Base-by-base conservation (phyloP, 2,329 filamentous ascomycete genomes). In the Hypocreales sp. region DNA sequence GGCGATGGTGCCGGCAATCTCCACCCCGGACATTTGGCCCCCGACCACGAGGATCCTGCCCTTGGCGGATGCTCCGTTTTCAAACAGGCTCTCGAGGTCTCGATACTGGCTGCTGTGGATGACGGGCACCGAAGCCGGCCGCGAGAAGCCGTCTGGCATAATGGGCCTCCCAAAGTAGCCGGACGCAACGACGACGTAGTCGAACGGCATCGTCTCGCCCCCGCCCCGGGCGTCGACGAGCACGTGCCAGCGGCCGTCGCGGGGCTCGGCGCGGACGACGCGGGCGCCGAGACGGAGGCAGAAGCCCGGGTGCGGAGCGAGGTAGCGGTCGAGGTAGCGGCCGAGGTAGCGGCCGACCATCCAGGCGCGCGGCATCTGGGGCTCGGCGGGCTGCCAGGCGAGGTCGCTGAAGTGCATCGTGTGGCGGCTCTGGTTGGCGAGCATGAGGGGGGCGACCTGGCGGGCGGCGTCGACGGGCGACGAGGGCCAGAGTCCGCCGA, bases 21-120 rank as follows among this genome's bases (percentile, higher is more conserved):
- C 82, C 5, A 79, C 68, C 1, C 80, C 81, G 3, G 80, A 87
- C 65, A 90, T 84, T 40, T 84, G 79, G 1, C 80, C 81, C 1
- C 82, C 82, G 1, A 84, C 68, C 1, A 92, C 60, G 1, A 83
- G 58, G 11, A 90, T 71, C 41, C 74, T 80, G 12, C 68, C 66
- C 2, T 59, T 58, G 1, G 42, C 40, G 5, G 35, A 30, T 3
- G 53, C 45, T 0, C 49, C 39, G 8, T 50, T 43, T 0, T 50
- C 52, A 2, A 76, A 39, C 3, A 76, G 46, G 7, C 45, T 46
- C 16, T 60, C 40, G 2, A 79, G 47, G 29, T 65, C 58, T 4
- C 75, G 60, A 28, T 82, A 74, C 16, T 64, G 51, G 25, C 76
- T 78, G 49, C 77, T 84, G 47, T 86, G 79, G 1, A 80, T 49